Evolutionary conservation across 1,284 basidiomycete genomes (phyloP), one percentile per base, ranked within the genome.

Genomic region (Melampsora medusae): DNA sequence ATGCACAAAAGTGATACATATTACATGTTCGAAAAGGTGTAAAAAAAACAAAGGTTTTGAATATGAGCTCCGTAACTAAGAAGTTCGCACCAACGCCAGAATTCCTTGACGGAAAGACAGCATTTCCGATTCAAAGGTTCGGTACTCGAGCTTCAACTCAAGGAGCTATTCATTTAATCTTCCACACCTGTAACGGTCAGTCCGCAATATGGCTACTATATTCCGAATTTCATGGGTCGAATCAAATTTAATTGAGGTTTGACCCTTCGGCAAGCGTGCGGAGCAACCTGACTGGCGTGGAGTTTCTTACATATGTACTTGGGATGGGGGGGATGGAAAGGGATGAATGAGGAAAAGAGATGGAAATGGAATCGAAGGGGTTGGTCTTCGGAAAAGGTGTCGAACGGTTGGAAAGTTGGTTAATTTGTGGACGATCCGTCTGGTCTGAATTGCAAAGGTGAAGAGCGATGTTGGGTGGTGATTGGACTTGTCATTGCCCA

Each of bases 231-330:
- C 12, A 9, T 42, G 4, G 38, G 38, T 42, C 38, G 12, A 42
- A 42, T 42, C 38, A 42, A 42, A 42, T 9, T 42, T 42, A 42
- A 42, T 42, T 42, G 38, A 42, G 33, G 33, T 35, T 42, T 12
- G 38, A 42, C 38, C 38, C 38, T 42, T 31, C 61, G 28, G 35
- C 19, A 64, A 64, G 61, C 61, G 35, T 38, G 61, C 22, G 61
- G 61, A 64, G 31, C 61, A 64, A 64, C 61, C 61, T 64, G 61
- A 64, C 61, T 64, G 61, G 61, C 35, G 61, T 64, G 61, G 61
- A 38, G 28, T 31, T 33, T 64, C 12, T 33, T 31, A 62, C 25
- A n/a, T n/a, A n/a, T n/a, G n/a, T 16, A 31, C 17, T 17, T n/a
- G 60, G 31, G 14, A 62, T 25, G n/a, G n/a, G n/a, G n/a, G n/a